These are phyloP conservation scores for Flagelloscypha sp. DNA, from an alignment of 768 basidiomycete species.

Conservation along the genomic window DNA sequence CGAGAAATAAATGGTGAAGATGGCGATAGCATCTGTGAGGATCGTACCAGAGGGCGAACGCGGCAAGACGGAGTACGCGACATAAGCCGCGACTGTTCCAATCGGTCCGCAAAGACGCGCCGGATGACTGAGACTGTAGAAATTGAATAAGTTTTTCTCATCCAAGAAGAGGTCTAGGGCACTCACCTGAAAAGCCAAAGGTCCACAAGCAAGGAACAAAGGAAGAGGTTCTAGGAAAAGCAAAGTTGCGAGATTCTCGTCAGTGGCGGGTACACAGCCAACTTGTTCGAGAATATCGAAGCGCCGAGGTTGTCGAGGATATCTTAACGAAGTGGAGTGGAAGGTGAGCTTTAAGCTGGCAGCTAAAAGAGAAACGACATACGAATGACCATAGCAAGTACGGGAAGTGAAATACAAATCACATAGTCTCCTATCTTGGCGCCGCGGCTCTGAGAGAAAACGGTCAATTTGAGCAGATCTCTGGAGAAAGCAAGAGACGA, in stretches of 20 bases:
- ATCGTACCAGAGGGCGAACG: too few species aligned
- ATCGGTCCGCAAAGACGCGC: too few species aligned
- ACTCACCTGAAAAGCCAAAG: slow-evolving; percentile 21
- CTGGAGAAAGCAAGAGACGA: not conserved
- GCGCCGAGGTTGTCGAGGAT: slow-evolving; percentile 22
- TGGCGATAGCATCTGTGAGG: too few species aligned
- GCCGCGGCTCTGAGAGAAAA: slow-evolving; percentile 18
- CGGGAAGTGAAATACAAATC: slow-evolving; percentile 24
- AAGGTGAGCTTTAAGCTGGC: too few species aligned
- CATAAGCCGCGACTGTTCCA: too few species aligned
- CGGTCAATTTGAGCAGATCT: too few species aligned
- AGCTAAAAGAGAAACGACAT: slow-evolving; percentile 5
- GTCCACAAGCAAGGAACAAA: slow-evolving; percentile 17
- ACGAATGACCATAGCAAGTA: slow-evolving; percentile 24
- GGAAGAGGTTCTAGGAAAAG: slow-evolving; percentile 21
- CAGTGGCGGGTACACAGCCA: slow-evolving; percentile 23
- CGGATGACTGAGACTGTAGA: too few species aligned
- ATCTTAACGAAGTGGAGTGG: slow-evolving; percentile 10
- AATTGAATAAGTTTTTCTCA: too few species aligned
- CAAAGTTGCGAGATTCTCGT: slow-evolving; percentile 17
- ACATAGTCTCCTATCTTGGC: slow-evolving; percentile 18
- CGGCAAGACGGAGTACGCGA: too few species aligned
- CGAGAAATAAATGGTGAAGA: too few species aligned
- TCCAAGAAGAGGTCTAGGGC: too few species aligned
- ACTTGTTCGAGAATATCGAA: slow-evolving; percentile 25